Percentiles rank a stretch among this genome's conserved stretches.
Evolutionary conservation across 345 rosid genomes (phyloP).

Genomic region (Eucalyptus microcorys): DNA sequence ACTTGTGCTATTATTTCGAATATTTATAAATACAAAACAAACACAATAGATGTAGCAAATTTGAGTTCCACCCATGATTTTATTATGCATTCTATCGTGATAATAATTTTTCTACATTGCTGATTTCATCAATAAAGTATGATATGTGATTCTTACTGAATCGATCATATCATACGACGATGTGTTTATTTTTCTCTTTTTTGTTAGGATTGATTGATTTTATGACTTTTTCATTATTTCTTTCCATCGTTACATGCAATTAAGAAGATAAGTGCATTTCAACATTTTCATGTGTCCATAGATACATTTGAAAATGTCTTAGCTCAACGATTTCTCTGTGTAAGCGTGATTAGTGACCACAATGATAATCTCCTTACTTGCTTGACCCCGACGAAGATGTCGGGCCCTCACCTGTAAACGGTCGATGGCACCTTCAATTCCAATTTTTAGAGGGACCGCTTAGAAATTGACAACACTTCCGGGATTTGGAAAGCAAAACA

Average conservation of each 20-base stretch:
- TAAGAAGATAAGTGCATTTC: not conserved
- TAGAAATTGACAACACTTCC: not conserved
- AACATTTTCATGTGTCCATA: not conserved
- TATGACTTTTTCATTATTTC: not conserved
- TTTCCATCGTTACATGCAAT: not conserved
- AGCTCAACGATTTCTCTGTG: not conserved
- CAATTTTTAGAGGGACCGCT: not conserved
- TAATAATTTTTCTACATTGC: rapidly evolving
- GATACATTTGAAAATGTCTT: not conserved
- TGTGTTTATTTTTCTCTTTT: rapidly evolving
- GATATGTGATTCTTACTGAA: rapidly evolving
- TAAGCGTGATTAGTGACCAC: rapidly evolving
- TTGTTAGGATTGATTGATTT: not conserved
- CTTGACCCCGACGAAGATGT: not conserved
- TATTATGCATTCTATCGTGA: not conserved
- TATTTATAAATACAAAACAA: not conserved
- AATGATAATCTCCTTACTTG: not conserved
- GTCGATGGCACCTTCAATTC: not conserved
- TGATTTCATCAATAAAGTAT: not conserved
- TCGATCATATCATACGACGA: not conserved
- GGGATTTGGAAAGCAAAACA: not conserved
- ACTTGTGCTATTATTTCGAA: rapidly evolving
- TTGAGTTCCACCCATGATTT: not conserved
- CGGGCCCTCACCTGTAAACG: not conserved
- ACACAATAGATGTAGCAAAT: not conserved